A percentile compares a stretch with the other conserved stretches of the same genome.
phyloP scores from a whole-genome alignment of 1,139 yeast species.

The Taphrina flavorubra region DNA sequence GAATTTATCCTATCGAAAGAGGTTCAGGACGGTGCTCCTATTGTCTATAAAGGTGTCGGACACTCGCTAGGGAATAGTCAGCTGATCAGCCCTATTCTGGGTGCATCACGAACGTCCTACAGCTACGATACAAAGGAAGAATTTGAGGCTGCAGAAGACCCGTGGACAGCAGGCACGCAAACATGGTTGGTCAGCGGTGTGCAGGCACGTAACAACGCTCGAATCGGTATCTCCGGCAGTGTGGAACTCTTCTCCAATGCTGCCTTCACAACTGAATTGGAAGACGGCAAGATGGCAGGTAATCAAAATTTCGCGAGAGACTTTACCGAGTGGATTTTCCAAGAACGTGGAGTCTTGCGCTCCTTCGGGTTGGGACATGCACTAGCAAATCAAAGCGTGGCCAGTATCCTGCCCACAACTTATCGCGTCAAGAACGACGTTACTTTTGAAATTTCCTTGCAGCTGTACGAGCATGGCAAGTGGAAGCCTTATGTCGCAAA shows the following conservation, averaged over 20 bases:
- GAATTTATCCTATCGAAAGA: slow-evolving; percentile 41
- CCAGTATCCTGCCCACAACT: slow-evolving; percentile 57
- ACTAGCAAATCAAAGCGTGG: slow-evolving; percentile 60
- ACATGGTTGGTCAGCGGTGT: slow-evolving; percentile 77
- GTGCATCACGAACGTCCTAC: slow-evolving; percentile 72
- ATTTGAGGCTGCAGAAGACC: slow-evolving; percentile 48
- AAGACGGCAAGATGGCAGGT: slow-evolving; percentile 46
- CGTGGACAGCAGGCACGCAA: slow-evolving; percentile 85
- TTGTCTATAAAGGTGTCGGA: slow-evolving; percentile 58
- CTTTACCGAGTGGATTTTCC: slow-evolving; percentile 76
- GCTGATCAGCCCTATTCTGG: slow-evolving; percentile 70
- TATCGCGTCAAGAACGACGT: slow-evolving; percentile 48
- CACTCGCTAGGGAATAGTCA: slow-evolving; percentile 67
- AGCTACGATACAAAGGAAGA: slow-evolving; percentile 60
- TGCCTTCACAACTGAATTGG: slow-evolving; percentile 41
- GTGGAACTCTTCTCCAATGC: slow-evolving; percentile 58
- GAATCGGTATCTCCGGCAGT: slow-evolving; percentile 82
- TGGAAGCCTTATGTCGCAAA: slow-evolving; percentile 73
- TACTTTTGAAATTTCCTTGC: slow-evolving; percentile 65
- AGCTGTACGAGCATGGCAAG: slow-evolving; percentile 64
- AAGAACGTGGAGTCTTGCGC: slow-evolving; percentile 68
- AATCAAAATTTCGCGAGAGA: slow-evolving; percentile 56
- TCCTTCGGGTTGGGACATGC: slow-evolving; percentile 60
- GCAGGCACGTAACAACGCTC: slow-evolving; percentile 80
- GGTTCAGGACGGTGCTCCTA: slow-evolving; percentile 43